Evolutionary conservation across 1,139 yeast species (phyloP), one percentile per base, ranked within the genome.

Genomic region (Nakaseomyces nivariensis): DNA sequence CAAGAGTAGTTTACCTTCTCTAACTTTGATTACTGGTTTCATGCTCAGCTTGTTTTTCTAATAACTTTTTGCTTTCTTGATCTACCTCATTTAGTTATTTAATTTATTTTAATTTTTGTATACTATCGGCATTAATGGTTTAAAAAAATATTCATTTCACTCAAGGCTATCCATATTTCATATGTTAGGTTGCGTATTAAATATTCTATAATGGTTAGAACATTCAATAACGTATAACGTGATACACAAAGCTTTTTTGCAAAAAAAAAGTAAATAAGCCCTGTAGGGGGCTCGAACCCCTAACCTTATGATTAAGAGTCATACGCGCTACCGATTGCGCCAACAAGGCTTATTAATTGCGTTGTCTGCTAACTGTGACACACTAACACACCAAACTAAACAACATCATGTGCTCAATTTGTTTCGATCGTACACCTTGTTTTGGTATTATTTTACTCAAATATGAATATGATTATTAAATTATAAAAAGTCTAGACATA

Each of bases 251-350:
- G 3, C 22, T 17, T 17, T 2, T 17, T 17, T 1, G 22, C 22
- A 17, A 1, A 17, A 32, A 34, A 43, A 50, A 47, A 59, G 51
- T 55, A 58, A 54, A 52, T 47, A 53, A 65, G 72, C 72, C 71
- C 72, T 63, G 69, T 68, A 69, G 69, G 72, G 72, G 72, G 72
- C 68, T 68, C 72, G 72, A 69, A 68, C 72, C 72, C 72, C 69
- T 68, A 68, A 66, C 72, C 72, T 67, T 67, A 64, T 67, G 72
- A 68, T 68, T 69, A 69, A 69, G 72, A 69, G 72, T 69, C 72
- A 67, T 64, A 67, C 70, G 72, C 72, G 72, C 72, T 69, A 69
- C 72, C 72, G 72, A 69, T 69, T 69, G 72, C 72, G 72, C 72
- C 72, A 69, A 68, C 72, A 67, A 68, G 72, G 72, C 72, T 51